Conservation (phyloP, 2,329 filamentous ascomycete species). For the Verticillium nubilum region DNA sequence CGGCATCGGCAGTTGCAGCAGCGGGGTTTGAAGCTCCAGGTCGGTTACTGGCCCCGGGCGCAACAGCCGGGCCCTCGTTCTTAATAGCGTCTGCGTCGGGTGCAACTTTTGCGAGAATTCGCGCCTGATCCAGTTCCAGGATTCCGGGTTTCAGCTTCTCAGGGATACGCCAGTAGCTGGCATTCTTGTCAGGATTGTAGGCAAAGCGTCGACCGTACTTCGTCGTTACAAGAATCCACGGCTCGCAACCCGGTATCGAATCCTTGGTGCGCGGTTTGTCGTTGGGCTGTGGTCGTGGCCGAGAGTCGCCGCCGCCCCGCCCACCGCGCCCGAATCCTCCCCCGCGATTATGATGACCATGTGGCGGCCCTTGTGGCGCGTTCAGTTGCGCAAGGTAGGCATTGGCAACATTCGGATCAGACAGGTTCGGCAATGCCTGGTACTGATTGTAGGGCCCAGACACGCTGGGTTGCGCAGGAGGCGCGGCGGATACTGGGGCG, state of each 20-base stretch:
- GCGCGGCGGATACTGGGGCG: constrained; percentile 15
- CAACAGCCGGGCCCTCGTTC: constrained; percentile 12
- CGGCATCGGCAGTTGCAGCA: constrained; percentile 8
- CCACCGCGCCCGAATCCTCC: constrained; percentile 25
- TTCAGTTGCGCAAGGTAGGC: constrained; percentile 54
- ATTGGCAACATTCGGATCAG: constrained; percentile 53
- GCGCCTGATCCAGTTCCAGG: constrained; percentile 64
- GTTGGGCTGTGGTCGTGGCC: constrained; percentile 60
- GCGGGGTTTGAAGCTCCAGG: constrained; percentile 12
- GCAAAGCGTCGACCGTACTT: constrained; percentile 86
- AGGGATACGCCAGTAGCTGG: constrained; percentile 94
- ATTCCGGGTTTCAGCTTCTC: constrained; percentile 79
- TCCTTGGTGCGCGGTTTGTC: constrained; percentile 81
- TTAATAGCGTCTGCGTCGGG: constrained; percentile 13
- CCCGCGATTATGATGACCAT: constrained; percentile 20
- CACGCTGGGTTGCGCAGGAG: constrained; percentile 18
- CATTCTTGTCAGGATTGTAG: constrained; percentile 78
- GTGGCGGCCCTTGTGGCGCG: constrained; percentile 29
- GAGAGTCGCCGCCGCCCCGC: constrained; percentile 38
- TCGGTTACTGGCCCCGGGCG: not conserved
- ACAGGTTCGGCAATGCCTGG: constrained; percentile 35
- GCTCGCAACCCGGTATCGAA: constrained; percentile 71
- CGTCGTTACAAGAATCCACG: constrained; percentile 91
- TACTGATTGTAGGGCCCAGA: constrained; percentile 35
- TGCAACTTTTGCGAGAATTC: constrained; percentile 53